Conservation (phyloP, 2,329 filamentous ascomycete species). For the Sporothrix mexicana region DNA sequence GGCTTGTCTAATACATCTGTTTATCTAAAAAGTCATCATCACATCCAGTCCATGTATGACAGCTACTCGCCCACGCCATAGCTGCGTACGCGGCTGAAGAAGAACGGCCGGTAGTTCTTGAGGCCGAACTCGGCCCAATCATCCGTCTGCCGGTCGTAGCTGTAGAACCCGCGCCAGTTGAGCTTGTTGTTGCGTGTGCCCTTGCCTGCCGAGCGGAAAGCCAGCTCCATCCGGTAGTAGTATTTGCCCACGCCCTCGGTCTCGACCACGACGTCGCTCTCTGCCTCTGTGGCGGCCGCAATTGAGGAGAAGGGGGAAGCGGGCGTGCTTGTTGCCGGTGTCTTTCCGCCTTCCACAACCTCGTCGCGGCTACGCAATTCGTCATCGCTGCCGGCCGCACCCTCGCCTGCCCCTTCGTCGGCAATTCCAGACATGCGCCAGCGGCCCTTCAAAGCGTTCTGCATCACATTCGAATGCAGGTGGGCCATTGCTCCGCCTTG, state of each 20-base stretch:
- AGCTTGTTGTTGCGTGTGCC: slow-evolving; percentile 82
- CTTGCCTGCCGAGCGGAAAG: slow-evolving; percentile 67
- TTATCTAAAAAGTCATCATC: not conserved
- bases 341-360: not conserved
- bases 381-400: slow-evolving; percentile 26
- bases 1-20: not conserved
- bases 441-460: slow-evolving; percentile 66
- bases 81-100: slow-evolving; percentile 70
- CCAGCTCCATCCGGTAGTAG: slow-evolving; percentile 80
- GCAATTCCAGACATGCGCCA: slow-evolving; percentile 54
- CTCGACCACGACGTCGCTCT: slow-evolving; percentile 79
- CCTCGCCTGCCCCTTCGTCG: slow-evolving; percentile 40
- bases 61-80: slow-evolving; percentile 47
- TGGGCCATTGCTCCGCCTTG: slow-evolving; percentile 47
- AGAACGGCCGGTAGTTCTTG: slow-evolving; percentile 68
- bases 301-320: slow-evolving; percentile 11
- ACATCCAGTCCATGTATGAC: not conserved
- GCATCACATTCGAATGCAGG: slow-evolving; percentile 64
- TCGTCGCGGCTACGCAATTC: slow-evolving; percentile 14
- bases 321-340: not conserved
- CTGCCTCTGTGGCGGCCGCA: slow-evolving; percentile 51
- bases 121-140: slow-evolving; percentile 83
- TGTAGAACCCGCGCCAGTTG: slow-evolving; percentile 87
- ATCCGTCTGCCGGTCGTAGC: slow-evolving; percentile 85
- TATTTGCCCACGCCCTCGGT: slow-evolving; percentile 88